Evolutionary conservation across 2,329 filamentous ascomycete species (phyloP).

Genomic region (Alternaria sp.): DNA sequence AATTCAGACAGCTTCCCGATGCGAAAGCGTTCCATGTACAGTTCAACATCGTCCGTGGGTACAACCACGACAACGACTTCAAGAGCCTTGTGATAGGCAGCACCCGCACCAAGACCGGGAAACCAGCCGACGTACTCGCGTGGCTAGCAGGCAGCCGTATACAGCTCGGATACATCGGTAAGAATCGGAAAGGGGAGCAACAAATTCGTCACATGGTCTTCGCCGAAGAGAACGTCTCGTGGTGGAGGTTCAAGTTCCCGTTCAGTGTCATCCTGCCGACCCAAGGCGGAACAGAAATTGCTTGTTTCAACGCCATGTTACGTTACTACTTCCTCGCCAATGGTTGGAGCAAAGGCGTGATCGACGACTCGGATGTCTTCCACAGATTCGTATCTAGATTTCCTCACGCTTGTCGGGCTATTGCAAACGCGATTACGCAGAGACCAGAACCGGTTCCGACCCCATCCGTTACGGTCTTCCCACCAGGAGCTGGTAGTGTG

Average conservation of each 20-base stretch:
- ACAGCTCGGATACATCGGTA: neutral
- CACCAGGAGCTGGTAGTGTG: neutral
- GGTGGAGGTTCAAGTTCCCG: neutral
- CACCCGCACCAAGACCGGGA: neutral
- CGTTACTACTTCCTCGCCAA: neutral
- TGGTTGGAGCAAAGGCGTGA: neutral
- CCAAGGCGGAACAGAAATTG: neutral
- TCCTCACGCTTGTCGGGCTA: neutral
- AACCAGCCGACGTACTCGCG: rapidly evolving
- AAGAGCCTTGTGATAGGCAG: neutral
- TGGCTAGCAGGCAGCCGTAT: neutral
- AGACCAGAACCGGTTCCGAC: neutral
- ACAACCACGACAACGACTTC: neutral
- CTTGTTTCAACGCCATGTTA: neutral
- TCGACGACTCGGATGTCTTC: neutral
- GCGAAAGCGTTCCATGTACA: neutral
- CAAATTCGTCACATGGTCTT: neutral
- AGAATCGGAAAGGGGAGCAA: neutral
- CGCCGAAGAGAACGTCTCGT: neutral
- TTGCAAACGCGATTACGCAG: neutral
- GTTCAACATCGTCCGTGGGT: neutral
- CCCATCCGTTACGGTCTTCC: rapidly evolving
- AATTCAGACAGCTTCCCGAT: neutral
- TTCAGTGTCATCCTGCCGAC: neutral
- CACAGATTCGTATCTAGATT: neutral